phyloP scores from a whole-genome alignment of 768 basidiomycete species.

The Cystobasidium onofrii region DNA sequence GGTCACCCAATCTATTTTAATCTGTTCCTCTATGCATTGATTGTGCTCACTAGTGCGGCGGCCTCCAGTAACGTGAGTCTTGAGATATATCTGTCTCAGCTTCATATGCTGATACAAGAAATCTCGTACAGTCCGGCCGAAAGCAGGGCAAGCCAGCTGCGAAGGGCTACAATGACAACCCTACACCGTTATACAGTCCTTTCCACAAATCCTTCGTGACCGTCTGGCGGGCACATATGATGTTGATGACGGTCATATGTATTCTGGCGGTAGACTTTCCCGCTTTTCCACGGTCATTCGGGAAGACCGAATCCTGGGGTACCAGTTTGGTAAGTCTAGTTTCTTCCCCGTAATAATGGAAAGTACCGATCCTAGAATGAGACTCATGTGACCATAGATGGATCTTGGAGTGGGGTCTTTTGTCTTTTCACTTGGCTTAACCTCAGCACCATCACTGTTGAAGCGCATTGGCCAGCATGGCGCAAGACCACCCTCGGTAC shows the following conservation, averaged over 20 bases:
- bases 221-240: constrained; percentile 86
- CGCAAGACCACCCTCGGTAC: constrained; percentile 38
- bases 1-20: constrained; percentile 54
- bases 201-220: constrained; percentile 67
- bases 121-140: neutral
- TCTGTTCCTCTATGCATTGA: constrained; percentile 45
- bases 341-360: neutral
- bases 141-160: neutral
- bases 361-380: neutral
- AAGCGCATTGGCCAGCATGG: neutral
- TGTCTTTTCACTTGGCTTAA: constrained; percentile 87
- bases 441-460: constrained; percentile 76
- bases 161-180: neutral
- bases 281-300: constrained; percentile 76
- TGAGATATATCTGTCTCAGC: too few species aligned
- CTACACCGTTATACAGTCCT: neutral
- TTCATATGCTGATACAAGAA: neutral
- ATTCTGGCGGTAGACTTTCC: constrained; percentile 95
- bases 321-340: constrained; percentile 64
- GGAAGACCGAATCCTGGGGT: constrained; percentile 89
- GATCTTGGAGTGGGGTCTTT: constrained; percentile 95
- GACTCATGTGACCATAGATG: constrained; percentile 57
- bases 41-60: neutral
- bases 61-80: too few species aligned
- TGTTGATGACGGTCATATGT: constrained; percentile 78